Conservation (phyloP, 305 asterid genomes). For the Ilex paraguariensis region DNA sequence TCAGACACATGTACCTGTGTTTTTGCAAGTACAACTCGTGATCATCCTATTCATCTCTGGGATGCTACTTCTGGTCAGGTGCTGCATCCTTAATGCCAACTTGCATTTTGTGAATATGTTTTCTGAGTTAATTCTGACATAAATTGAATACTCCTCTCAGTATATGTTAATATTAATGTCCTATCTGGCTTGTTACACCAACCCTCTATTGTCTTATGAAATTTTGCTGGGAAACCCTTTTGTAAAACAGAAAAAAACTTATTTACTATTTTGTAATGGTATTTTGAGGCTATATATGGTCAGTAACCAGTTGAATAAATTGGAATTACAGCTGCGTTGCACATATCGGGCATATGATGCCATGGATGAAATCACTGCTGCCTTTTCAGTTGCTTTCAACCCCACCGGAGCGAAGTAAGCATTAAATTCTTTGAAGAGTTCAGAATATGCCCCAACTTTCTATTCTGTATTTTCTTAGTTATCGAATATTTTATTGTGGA, state of each 20-base stretch:
- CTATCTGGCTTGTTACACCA: no score
- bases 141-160: no score
- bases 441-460: neutral
- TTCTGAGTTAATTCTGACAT: no score
- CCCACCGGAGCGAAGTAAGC: conserved; percentile 81
- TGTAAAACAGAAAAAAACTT: no score
- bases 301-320: conserved; percentile 13
- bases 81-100: conserved; percentile 1
- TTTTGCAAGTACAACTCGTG: conserved; percentile 78
- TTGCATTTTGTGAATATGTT: no score
- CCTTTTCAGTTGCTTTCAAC: conserved; percentile 86
- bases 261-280: no score
- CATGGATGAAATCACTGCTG: conserved; percentile 94
- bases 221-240: no score
- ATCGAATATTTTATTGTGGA: no score
- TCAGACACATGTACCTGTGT: conserved; percentile 90
- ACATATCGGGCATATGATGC: conserved; percentile 98
- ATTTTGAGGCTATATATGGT: neutral
- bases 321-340: conserved; percentile 73
- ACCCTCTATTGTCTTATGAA: no score
- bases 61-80: conserved; percentile 96
- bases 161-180: no score
- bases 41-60: conserved; percentile 99
- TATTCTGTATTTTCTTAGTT: neutral
- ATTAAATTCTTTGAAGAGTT: neutral